Conservation (phyloP, 352 stramenopile species). For the Pythium diclinum region DNA sequence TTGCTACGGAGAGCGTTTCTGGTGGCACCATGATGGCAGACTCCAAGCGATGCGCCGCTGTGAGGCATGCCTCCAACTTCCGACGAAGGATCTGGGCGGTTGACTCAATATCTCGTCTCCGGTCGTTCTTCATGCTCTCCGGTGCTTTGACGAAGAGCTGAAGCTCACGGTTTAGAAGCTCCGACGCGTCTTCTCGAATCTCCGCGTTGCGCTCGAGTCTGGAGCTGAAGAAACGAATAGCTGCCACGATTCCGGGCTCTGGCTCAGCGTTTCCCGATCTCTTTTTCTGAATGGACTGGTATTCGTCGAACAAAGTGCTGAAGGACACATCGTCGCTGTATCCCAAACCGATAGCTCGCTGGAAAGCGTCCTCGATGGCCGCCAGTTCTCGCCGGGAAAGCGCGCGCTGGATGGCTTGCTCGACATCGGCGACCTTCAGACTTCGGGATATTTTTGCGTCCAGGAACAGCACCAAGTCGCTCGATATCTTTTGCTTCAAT, state of each 20-base stretch:
- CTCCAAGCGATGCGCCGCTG: conserved; percentile 45
- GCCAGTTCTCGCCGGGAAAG: conserved; percentile 32
- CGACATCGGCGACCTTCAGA: conserved; percentile 41
- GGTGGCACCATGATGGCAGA: conserved; percentile 38
- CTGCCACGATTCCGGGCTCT: conserved; percentile 42
- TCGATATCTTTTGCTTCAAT: conserved; percentile 34
- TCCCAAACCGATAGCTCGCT: conserved; percentile 52
- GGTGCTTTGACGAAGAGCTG: conserved; percentile 42
- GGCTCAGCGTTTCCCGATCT: conserved; percentile 10
- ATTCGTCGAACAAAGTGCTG: conserved; percentile 42
- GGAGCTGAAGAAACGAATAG: conserved; percentile 52
- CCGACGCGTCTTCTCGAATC: conserved; percentile 55
- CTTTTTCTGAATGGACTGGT: conserved; percentile 33
- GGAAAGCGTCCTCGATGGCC: conserved; percentile 48
- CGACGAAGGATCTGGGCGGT: conserved; percentile 46
- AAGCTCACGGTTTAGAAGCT: conserved; percentile 49
- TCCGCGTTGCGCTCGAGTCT: conserved; percentile 51
- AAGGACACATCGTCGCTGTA: conserved; percentile 47
- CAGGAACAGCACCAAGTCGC: conserved; percentile 27
- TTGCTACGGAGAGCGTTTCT: conserved; percentile 44
- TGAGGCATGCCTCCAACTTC: conserved; percentile 45
- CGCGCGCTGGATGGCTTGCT: conserved; percentile 39
- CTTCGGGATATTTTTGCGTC: conserved; percentile 40
- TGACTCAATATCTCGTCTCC: conserved; percentile 37
- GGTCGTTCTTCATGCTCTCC: conserved; percentile 29